Conservation (phyloP, 148 eudicot species). For the Cornus suecica region DNA sequence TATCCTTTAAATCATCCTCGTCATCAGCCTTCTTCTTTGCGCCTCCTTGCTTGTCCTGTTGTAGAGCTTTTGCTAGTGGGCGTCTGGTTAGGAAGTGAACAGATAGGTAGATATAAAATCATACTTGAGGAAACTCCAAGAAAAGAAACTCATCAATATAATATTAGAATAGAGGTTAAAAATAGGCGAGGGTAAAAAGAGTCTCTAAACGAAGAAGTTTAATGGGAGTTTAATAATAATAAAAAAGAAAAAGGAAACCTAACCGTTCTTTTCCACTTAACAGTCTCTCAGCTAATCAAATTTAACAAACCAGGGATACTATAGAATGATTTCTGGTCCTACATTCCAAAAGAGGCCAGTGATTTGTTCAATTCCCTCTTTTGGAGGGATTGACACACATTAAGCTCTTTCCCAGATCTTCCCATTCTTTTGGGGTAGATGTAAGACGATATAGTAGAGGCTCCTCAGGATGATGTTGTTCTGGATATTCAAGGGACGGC, state of each 20-base stretch:
- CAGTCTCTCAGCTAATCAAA: not conserved
- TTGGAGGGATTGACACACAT: not conserved
- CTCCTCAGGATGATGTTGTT: not conserved
- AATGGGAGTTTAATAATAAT: not conserved
- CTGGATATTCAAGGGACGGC: not conserved
- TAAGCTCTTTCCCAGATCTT: not conserved
- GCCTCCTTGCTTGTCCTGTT: conserved; percentile 20
- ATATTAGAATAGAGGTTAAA: not conserved
- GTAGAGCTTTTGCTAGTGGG: conserved; percentile 24
- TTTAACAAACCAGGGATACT: not conserved
- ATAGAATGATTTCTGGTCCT: not conserved
- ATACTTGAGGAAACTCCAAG: not conserved
- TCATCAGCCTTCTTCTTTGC: conserved; percentile 25
- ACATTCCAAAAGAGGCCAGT: not conserved
- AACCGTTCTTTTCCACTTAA: not conserved
- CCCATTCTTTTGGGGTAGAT: no score
- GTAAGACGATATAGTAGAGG: not conserved
- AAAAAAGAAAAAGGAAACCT: not conserved
- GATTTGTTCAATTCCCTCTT: not conserved
- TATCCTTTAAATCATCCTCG: conserved; percentile 48
- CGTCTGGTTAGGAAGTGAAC: conserved; percentile 29
- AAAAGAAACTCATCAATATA: not conserved
- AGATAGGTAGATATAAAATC: not conserved
- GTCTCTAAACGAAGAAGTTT: not conserved
- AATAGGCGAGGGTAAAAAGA: not conserved